phyloP scores from a whole-genome alignment of 257 asterid species.

The Solanum lycopersicoides region DNA sequence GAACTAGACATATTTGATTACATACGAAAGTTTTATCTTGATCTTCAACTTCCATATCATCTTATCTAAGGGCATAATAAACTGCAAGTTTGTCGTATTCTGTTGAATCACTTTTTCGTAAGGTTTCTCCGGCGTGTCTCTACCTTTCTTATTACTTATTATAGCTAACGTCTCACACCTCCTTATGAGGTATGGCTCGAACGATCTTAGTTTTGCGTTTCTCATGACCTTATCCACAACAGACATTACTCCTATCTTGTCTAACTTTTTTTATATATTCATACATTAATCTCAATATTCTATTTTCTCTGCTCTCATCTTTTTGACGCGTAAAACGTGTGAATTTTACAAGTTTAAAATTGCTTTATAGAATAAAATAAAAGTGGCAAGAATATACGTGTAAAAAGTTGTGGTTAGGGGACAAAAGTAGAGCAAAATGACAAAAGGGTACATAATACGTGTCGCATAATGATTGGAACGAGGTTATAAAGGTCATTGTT shows the following conservation, averaged over 20 bases:
- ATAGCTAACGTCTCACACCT: background rate
- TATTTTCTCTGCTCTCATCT: background rate
- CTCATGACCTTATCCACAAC: background rate
- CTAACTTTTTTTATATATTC: background rate
- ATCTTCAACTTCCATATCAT: background rate
- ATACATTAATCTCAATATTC: background rate
- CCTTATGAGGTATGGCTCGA: background rate
- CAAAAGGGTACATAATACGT: background rate
- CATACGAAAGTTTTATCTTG: background rate
- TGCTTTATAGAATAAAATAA: background rate
- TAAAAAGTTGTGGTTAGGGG: background rate
- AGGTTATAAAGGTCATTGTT: background rate
- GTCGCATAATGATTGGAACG: background rate
- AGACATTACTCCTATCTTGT: background rate
- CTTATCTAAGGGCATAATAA: background rate
- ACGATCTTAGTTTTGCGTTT: background rate
- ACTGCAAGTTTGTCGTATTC: background rate
- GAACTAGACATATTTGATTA: background rate
- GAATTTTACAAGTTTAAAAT: background rate
- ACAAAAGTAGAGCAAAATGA: background rate
- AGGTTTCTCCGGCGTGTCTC: accelerated
- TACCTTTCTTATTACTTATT: background rate
- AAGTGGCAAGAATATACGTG: background rate
- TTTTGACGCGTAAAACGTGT: background rate
- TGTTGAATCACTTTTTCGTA: background rate